Evolutionary conservation across 1,284 basidiomycete genomes (phyloP).

Genomic region (Microbotryum lychnidis-dioicae): DNA sequence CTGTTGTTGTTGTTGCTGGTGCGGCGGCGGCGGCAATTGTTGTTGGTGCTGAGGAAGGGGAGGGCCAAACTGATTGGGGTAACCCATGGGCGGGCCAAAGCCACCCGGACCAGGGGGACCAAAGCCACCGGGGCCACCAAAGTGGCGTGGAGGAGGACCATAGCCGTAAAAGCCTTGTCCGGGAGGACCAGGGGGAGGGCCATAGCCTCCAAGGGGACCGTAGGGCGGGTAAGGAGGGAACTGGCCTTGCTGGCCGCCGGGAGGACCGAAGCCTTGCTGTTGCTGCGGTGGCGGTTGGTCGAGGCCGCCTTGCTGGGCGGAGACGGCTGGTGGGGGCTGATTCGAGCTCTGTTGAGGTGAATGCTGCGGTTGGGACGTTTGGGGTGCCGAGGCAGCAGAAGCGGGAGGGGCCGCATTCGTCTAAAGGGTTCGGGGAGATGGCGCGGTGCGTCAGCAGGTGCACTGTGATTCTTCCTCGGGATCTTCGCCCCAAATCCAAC

Average conservation of each 20-base stretch:
- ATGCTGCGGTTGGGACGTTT: constrained; percentile 1
- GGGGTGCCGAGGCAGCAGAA: background rate
- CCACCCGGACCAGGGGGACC: constrained; percentile 2
- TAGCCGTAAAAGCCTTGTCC: constrained; percentile 4
- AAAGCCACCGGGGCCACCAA: constrained; percentile 17
- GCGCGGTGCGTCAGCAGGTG: no score
- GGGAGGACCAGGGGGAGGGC: constrained; percentile 3
- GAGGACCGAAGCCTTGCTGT: constrained; percentile 14
- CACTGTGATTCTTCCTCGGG: no score
- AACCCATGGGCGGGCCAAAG: constrained; percentile 3
- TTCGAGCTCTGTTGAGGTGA: constrained; percentile 14
- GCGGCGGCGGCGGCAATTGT: no score
- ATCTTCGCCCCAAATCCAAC: constrained; percentile 2
- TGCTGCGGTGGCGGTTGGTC: constrained; percentile 15
- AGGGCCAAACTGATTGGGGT: background rate
- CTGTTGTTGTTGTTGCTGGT: no score
- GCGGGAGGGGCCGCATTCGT: constrained; percentile 5
- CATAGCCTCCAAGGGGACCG: constrained; percentile 8
- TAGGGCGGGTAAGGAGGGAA: constrained; percentile 20
- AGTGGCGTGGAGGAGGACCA: constrained; percentile 14
- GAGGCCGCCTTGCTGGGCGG: constrained; percentile 4
- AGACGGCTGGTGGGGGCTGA: constrained; percentile 5
- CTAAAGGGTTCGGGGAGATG: background rate
- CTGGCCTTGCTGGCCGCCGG: constrained; percentile 9
- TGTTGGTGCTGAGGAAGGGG: background rate